Evolutionary conservation across 2,329 filamentous ascomycete genomes (phyloP).

Genomic region (Alternaria burnsii): DNA sequence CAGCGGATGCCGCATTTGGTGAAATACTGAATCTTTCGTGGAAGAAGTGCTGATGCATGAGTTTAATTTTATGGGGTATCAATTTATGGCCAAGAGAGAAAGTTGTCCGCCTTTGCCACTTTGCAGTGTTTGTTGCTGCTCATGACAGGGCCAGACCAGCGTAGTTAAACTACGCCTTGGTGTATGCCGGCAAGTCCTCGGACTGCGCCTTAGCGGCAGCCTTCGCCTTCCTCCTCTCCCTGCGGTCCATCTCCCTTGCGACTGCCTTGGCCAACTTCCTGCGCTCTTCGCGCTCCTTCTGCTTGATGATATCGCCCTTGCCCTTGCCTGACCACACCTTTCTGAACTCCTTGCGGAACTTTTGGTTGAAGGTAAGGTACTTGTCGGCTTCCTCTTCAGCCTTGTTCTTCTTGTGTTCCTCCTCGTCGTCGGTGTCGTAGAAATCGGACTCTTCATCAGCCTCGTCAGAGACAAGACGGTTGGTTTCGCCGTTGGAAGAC

Average conservation of each 20-base stretch:
- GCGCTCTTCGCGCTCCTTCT: constrained; percentile 43
- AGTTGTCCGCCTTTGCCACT: background rate
- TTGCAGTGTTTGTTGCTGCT: background rate
- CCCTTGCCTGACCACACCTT: constrained; percentile 43
- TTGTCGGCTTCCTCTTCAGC: constrained; percentile 41
- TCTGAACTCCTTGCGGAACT: constrained; percentile 42
- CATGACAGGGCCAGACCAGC: background rate
- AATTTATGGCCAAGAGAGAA: constrained; percentile 18
- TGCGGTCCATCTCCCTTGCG: constrained; percentile 38
- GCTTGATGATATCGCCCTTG: constrained; percentile 34
- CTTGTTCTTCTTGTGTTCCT: constrained; percentile 39
- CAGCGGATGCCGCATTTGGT: constrained; percentile 26
- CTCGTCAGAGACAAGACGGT: constrained; percentile 20
- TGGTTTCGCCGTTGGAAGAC: constrained; percentile 24
- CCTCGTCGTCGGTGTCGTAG: constrained; percentile 44
- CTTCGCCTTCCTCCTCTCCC: constrained; percentile 36
- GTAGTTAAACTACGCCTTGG: constrained; percentile 24
- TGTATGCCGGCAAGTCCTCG: constrained; percentile 36
- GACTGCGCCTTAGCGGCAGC: constrained; percentile 29
- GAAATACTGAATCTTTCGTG: constrained; percentile 35
- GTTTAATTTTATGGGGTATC: constrained; percentile 1
- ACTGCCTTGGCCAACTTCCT: constrained; percentile 44
- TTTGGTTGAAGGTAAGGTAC: constrained; percentile 39
- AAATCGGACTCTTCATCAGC: constrained; percentile 35
- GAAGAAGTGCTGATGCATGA: constrained; percentile 29